phyloP scores from a whole-genome alignment of 2,329 filamentous ascomycete genomes.

The Nemania diffusa region DNA sequence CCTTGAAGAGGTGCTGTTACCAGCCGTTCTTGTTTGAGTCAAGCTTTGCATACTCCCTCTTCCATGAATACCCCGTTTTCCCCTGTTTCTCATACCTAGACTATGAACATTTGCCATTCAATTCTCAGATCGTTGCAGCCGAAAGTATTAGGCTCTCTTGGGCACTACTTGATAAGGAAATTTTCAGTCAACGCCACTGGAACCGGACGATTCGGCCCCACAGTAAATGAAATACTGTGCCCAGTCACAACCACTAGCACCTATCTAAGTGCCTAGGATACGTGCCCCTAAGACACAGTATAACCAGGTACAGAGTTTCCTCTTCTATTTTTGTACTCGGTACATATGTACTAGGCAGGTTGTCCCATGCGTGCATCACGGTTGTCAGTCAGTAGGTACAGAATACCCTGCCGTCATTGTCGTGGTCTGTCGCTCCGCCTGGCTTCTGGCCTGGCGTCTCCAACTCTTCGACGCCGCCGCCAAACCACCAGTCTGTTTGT shows the following conservation, averaged over 20 bases:
- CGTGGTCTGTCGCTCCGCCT: conserved; percentile 4
- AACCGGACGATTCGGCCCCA: not conserved
- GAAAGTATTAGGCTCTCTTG: not conserved
- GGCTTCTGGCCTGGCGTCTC: conserved; percentile 4
- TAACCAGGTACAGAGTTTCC: not conserved
- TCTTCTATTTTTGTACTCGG: conserved; percentile 20
- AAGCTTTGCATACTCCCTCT: not conserved
- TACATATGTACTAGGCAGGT: conserved; percentile 17
- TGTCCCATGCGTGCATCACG: not conserved
- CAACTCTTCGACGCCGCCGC: conserved; percentile 9
- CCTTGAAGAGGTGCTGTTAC: not conserved
- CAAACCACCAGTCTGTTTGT: not conserved
- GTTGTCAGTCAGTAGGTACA: not conserved
- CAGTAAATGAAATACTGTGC: not conserved
- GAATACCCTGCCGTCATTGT: not conserved
- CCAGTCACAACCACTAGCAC: not conserved
- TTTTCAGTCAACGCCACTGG: not conserved
- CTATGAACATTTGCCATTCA: not conserved
- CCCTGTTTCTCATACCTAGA: not conserved
- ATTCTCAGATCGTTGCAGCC: not conserved
- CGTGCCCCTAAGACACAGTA: conserved; percentile 26
- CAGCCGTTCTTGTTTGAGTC: not conserved
- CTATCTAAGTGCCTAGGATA: not conserved
- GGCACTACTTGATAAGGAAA: not conserved
- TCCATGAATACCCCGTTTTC: not conserved